phyloP scores from a whole-genome alignment of 352 stramenopile genomes.

The Thraustochytrium sp. region DNA sequence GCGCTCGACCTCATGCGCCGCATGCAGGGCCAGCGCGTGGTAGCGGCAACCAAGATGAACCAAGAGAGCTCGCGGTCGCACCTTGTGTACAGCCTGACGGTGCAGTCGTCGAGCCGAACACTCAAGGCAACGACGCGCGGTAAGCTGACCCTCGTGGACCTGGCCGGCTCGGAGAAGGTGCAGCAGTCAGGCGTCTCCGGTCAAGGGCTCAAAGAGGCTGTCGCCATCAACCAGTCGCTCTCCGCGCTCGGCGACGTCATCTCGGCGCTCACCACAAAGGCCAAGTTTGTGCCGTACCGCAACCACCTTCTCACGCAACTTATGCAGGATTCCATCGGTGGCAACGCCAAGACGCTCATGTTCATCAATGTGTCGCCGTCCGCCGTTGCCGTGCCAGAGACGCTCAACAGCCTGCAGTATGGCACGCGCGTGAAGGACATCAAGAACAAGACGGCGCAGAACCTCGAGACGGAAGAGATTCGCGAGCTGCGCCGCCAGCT shows the following conservation, averaged over 20 bases:
- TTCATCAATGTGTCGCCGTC: constrained; percentile 12
- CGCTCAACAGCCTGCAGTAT: constrained; percentile 16
- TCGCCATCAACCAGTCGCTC: constrained; percentile 98
- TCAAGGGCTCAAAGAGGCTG: constrained; percentile 82
- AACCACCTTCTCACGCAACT: constrained; percentile 99
- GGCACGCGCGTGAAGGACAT: constrained; percentile 13
- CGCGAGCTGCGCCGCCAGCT: background rate
- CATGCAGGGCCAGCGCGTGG: constrained; percentile 61
- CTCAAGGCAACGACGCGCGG: constrained; percentile 61
- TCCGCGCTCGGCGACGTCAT: constrained; percentile 96
- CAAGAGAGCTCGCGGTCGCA: constrained; percentile 77
- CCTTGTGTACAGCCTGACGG: constrained; percentile 71
- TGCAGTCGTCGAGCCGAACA: constrained; percentile 77
- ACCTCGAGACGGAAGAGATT: constrained; percentile 19
- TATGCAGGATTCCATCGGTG: constrained; percentile 87
- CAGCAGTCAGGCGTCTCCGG: constrained; percentile 55
- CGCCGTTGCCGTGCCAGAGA: background rate
- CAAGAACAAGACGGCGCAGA: background rate
- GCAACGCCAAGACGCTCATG: constrained; percentile 57
- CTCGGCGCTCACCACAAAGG: constrained; percentile 79
- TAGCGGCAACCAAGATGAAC: constrained; percentile 85
- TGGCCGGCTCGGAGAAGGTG: constrained; percentile 63
- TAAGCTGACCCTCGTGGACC: constrained; percentile 58
- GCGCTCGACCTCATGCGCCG: background rate
- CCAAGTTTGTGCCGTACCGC: constrained; percentile 80